phyloP scores from a whole-genome alignment of 495 filamentous ascomycete species.

The Elasticomyces elasticus region DNA sequence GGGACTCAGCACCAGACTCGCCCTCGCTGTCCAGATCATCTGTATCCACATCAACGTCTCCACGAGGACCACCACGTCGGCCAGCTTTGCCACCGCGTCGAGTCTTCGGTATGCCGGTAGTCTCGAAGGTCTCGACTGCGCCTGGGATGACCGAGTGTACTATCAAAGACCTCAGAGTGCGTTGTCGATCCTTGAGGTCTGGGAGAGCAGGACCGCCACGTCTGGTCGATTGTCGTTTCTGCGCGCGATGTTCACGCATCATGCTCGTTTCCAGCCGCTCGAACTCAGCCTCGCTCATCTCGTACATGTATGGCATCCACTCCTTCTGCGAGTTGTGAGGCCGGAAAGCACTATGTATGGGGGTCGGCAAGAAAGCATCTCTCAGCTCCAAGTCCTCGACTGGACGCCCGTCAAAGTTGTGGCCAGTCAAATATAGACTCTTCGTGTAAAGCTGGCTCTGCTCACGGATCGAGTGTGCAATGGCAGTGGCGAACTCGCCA shows the following conservation, averaged over 20 bases:
- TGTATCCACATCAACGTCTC: conserved; percentile 65
- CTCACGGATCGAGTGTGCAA: conserved; percentile 93
- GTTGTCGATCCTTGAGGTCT: conserved; percentile 87
- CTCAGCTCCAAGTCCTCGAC: conserved; percentile 85
- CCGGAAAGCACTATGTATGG: conserved; percentile 70
- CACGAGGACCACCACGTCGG: conserved; percentile 40
- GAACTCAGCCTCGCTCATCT: conserved; percentile 77
- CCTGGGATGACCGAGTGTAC: conserved; percentile 88
- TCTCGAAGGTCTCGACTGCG: conserved; percentile 67
- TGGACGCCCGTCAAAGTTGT: conserved; percentile 89
- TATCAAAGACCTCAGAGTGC: conserved; percentile 80
- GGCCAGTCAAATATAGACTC: conserved; percentile 83
- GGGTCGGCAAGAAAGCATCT: conserved; percentile 74
- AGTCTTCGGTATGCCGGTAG: conserved; percentile 75
- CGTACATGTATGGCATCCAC: conserved; percentile 84
- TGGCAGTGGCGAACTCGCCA: conserved; percentile 93
- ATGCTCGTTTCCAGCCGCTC: conserved; percentile 87
- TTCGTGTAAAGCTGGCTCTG: conserved; percentile 89
- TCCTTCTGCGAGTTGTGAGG: conserved; percentile 87
- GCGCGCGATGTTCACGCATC: conserved; percentile 81
- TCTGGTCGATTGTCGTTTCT: conserved; percentile 90
- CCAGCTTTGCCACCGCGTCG: conserved; percentile 44
- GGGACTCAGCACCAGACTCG: conserved; percentile 77
- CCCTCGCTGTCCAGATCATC: conserved; percentile 83
- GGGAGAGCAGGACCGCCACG: conserved; percentile 89